Base-by-base conservation (phyloP, 148 eudicot genomes). In the Camellia lanceoleosa region DNA sequence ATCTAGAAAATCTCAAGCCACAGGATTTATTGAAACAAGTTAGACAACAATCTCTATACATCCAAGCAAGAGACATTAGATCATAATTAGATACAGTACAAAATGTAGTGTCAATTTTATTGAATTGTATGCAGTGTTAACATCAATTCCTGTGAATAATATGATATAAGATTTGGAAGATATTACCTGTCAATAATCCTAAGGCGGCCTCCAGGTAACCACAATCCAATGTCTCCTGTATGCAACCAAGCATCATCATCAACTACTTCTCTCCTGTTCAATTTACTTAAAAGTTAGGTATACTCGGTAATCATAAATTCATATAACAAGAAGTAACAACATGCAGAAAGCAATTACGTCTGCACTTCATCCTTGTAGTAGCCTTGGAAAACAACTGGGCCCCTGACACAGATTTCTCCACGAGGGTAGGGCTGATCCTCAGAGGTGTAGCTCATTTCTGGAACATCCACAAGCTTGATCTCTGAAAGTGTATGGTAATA, bases 401-500 rank as follows among this genome's bases (percentile, higher is more conserved):
- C 98, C 78, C 98, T 92, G 55, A 93, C 97, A 85, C 96, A 91
- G 84, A 95, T 95, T 89, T 95, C 98, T 74, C 98, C 98, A 73
- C 98, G 97, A 78, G 98, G 98, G 81, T 91, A 72, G 19, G 97
- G 98, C 85, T 90, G 95, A 87, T 95, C 98, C 72, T 90, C 98
- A 78, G 97, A 93, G 62, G 93, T 91, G 82, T 95, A 95, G 83
- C 88, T 91, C 98, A 95, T 95, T 82, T 92, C 98, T 68, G 97
- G 97, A 76, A 95, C 97, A 79, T 95, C 98, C 78, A 91, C 96
- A 79, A 95, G 94, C 91, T 95, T 95, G 77, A 95, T 86, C 86
- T 95, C 98, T 95, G 90, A 73, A 88, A 80, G 72, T 59, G 61
- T 49, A 77, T 47, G 80, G 82, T 43, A 19, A 71, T 71, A 71